These are phyloP conservation scores for Vickermania spadyakhi DNA, from an alignment of 208 protist genomes.

Conservation along the genomic window DNA sequence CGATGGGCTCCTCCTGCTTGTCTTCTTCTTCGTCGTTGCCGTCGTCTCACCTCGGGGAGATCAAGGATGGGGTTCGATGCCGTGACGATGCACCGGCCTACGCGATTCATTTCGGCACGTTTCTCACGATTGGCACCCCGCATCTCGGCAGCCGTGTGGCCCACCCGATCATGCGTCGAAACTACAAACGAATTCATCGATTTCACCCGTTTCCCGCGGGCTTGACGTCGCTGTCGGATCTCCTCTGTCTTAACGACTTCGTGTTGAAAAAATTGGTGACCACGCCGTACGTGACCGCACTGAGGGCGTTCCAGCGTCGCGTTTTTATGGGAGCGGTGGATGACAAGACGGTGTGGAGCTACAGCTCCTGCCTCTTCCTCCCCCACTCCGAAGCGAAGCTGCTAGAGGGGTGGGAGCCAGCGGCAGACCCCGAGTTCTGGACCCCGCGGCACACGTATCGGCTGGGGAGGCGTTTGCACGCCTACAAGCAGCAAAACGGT, in stretches of 20 bases:
- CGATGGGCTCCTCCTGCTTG: no score
- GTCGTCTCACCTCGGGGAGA: no score
- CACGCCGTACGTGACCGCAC: not conserved
- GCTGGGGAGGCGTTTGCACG: no score
- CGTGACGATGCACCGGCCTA: no score
- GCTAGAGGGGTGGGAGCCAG: no score
- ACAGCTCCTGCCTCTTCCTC: not conserved
- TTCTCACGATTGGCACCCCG: not conserved
- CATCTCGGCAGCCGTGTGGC: not conserved
- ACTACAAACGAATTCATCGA: not conserved
- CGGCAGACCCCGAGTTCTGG: no score
- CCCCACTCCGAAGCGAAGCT: not conserved
- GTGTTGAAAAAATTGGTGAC: not conserved
- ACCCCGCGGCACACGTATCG: no score
- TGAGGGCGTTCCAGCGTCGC: not conserved
- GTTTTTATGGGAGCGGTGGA: not conserved
- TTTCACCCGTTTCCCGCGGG: not conserved
- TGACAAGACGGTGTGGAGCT: not conserved
- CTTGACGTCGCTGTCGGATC: not conserved
- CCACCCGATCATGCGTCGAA: not conserved
- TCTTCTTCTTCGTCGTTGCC: no score
- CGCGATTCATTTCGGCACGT: not conserved
- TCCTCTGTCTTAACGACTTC: slow-evolving; percentile 1
- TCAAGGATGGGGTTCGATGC: no score
- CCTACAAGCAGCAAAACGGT: no score